Evolutionary conservation across 495 filamentous ascomycete genomes (phyloP).

Genomic region (Penicillium paradoxum): DNA sequence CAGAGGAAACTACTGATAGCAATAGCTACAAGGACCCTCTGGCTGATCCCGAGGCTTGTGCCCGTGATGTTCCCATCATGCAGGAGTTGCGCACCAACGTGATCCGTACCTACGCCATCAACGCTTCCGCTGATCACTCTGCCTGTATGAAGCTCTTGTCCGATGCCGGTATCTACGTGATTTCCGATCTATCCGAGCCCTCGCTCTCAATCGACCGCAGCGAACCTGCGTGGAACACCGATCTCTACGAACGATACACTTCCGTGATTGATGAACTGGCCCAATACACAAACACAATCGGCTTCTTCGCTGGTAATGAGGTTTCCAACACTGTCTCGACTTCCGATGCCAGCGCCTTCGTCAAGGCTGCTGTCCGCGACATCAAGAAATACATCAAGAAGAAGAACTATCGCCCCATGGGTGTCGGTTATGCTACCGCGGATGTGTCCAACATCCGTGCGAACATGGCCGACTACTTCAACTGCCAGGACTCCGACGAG

Average conservation of each 20-base stretch:
- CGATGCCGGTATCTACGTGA: conserved; percentile 88
- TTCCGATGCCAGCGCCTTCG: conserved; percentile 81
- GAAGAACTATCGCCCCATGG: conserved; percentile 69
- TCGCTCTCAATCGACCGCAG: conserved; percentile 76
- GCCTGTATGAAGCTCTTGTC: conserved; percentile 78
- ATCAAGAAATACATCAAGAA: conserved; percentile 85
- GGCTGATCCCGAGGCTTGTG: conserved; percentile 61
- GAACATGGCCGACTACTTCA: conserved; percentile 83
- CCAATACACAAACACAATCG: conserved; percentile 80
- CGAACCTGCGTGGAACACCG: conserved; percentile 67
- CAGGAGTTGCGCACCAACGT: conserved; percentile 75
- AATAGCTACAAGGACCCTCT: conserved; percentile 62
- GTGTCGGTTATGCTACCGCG: conserved; percentile 92
- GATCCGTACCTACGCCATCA: conserved; percentile 89
- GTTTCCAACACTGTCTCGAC: conserved; percentile 81
- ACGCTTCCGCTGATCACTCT: conserved; percentile 73
- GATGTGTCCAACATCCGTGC: conserved; percentile 77
- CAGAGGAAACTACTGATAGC: conserved; percentile 39
- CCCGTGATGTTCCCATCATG: conserved; percentile 79
- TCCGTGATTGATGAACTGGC: conserved; percentile 73
- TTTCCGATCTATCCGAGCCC: conserved; percentile 83
- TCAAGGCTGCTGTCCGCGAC: conserved; percentile 94
- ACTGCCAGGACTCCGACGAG: conserved; percentile 64
- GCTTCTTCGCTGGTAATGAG: conserved; percentile 97
- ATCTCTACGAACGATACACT: conserved; percentile 74